Percentiles rank a stretch among this genome's conserved stretches.
Evolutionary conservation across 2,329 filamentous ascomycete species (phyloP).

Genomic region (Magnaporthiopsis incrustans): DNA sequence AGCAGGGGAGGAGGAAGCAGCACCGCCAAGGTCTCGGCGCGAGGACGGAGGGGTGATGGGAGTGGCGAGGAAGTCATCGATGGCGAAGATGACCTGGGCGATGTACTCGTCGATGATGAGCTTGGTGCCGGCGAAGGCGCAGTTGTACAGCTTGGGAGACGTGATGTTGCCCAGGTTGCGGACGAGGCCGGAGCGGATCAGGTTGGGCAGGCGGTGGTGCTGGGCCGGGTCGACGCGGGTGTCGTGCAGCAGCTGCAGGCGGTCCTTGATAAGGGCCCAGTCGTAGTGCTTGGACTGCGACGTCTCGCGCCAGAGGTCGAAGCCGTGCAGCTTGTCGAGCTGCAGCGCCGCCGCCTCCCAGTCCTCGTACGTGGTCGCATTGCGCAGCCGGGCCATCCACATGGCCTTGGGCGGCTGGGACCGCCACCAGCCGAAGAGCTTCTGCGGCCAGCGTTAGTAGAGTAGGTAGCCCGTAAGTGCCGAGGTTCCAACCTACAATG

Average conservation of each 20-base stretch:
- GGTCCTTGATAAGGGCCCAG: constrained; percentile 72
- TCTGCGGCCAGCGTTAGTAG: not conserved
- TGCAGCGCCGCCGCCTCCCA: constrained; percentile 80
- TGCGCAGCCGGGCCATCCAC: constrained; percentile 56
- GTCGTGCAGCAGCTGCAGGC: constrained; percentile 61
- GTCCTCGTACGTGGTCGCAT: constrained; percentile 67
- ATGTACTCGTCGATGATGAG: constrained; percentile 87
- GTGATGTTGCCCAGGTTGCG: constrained; percentile 91
- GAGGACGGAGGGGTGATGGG: constrained; percentile 34
- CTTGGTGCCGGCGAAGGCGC: constrained; percentile 83
- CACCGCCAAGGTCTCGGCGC: not conserved
- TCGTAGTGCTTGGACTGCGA: constrained; percentile 69
- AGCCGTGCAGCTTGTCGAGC: constrained; percentile 72
- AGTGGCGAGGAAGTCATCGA: constrained; percentile 65
- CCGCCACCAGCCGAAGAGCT: constrained; percentile 1
- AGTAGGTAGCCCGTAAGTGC: not conserved
- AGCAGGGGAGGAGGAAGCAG: not conserved
- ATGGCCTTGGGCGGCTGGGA: constrained; percentile 21
- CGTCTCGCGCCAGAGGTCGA: constrained; percentile 52
- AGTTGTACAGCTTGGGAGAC: constrained; percentile 70
- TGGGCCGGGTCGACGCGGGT: constrained; percentile 48
- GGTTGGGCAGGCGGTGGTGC: constrained; percentile 51
- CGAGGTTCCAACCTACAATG: not conserved
- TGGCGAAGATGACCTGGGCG: constrained; percentile 70
- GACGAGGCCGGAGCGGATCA: constrained; percentile 70